Evolutionary conservation across 371 early-diverging fungal species (phyloP).

Genomic region (Capillidium heterosporum): DNA sequence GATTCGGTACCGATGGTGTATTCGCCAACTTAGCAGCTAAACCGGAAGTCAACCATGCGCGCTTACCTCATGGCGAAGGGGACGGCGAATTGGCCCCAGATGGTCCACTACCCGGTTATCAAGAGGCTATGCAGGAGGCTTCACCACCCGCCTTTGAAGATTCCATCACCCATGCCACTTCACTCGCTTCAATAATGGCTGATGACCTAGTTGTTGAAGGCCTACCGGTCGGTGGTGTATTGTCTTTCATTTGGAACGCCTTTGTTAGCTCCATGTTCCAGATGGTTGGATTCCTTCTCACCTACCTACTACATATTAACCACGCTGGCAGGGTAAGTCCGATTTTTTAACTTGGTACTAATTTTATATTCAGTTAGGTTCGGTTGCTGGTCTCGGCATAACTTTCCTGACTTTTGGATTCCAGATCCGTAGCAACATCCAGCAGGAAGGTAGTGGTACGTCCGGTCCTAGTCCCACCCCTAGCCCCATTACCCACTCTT

Average conservation of each 20-base stretch:
- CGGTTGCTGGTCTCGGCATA: constrained; percentile 36
- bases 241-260: constrained; percentile 38
- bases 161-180: constrained; percentile 28
- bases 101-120: constrained; percentile 22
- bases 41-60: constrained; percentile 18
- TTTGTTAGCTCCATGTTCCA: constrained; percentile 33
- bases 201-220: constrained; percentile 41
- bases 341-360: not conserved
- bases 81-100: constrained; percentile 21
- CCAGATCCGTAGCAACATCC: too few relatives aligned
- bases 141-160: constrained; percentile 40
- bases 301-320: constrained; percentile 41
- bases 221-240: constrained; percentile 35
- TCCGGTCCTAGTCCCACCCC: too few relatives aligned
- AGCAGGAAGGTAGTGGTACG: too few relatives aligned
- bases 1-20: constrained; percentile 30
- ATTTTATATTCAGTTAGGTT: constrained; percentile 21
- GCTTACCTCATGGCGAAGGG: constrained; percentile 5
- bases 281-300: constrained; percentile 46
- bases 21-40: constrained; percentile 39
- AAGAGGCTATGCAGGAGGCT: constrained; percentile 33
- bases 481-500: too few relatives aligned
- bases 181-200: constrained; percentile 10
- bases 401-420: constrained; percentile 29
- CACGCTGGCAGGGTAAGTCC: constrained; percentile 34